Base-by-base conservation (phyloP, 441 rosid genomes). In the Erodium moschatum region DNA sequence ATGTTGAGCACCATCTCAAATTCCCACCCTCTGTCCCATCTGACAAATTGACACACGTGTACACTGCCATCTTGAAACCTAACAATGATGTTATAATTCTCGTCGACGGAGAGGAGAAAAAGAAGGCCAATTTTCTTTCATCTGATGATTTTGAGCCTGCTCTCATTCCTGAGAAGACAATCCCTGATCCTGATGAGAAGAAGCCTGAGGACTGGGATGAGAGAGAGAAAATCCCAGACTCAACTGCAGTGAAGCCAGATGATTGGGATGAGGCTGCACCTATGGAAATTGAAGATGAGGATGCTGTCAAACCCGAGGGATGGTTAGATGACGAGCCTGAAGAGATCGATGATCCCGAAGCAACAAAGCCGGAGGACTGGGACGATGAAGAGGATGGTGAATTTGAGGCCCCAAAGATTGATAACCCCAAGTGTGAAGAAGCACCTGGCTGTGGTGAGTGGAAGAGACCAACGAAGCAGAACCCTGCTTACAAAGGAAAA, bases 131-230 rank as follows among this genome's bases (percentile, higher is more conserved):
- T 71, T 73, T 75, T 68, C 69, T 75, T 7, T 73, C 79, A 0
- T 66, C 61, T 10, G 76, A 75, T 18, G 81, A 73, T 52, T 79
- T 79, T 66, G 73, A 75, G 42, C 79, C 79, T 0, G 27, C 81
- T 19, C 73, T 79, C 5, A 65, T 75, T 58, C 79, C 81, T 7
- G 27, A 67, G 0, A 33, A 75, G 77, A 70, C 70, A 1, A 75
- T 75, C 66, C 74, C 79, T 11, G 79, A 79, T 19, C 71, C 75
- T 1, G 70, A 70, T 65, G 77, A 79, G 20, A 70, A 68, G 79
- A 79, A 70, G 46, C 81, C 81, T 5, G 79, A 73, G 29, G 81
- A 79, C 52, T 75, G 81, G 77, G 81, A 78, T 50, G 82, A 79
- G 48, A 27, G 71, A 48, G 69, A 40, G 0, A 70, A 73, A 70